Percentiles rank a stretch among this genome's conserved stretches.
Conservation (phyloP, 495 filamentous ascomycete genomes). For the Talaromyces stipitatus region DNA sequence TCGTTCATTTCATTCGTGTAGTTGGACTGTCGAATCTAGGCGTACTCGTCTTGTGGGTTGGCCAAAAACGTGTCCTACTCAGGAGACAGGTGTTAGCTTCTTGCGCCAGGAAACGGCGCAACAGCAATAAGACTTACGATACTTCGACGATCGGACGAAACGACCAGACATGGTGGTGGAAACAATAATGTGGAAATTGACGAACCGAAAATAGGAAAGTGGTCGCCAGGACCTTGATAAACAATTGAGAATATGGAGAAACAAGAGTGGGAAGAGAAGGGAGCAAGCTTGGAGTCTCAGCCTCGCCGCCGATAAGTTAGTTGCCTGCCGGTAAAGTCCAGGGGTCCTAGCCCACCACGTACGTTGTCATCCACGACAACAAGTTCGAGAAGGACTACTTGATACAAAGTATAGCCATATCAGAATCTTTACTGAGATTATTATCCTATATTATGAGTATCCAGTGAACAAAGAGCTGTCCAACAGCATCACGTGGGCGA, state of each 20-base stretch:
- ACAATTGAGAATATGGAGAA: constrained; percentile 6
- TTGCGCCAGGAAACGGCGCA: constrained; percentile 10
- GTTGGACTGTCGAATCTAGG: constrained; percentile 6
- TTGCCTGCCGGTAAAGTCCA: neutral
- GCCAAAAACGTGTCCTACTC: constrained; percentile 91
- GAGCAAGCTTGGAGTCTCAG: constrained; percentile 1
- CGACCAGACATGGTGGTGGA: constrained; percentile 71
- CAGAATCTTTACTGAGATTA: too few species aligned
- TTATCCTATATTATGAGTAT: too few species aligned
- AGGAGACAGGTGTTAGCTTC: constrained; percentile 26
- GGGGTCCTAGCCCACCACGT: neutral
- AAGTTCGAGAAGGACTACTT: too few species aligned
- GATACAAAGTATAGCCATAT: too few species aligned
- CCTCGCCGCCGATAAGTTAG: neutral
- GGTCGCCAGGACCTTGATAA: constrained; percentile 4
- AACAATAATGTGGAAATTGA: constrained; percentile 13
- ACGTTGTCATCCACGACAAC: neutral
- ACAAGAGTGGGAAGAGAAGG: constrained; percentile 6
- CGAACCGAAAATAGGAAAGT: constrained; percentile 11
- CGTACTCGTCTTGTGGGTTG: constrained; percentile 82
- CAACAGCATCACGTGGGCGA: neutral
- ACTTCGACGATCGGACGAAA: constrained; percentile 97
- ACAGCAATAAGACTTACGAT: constrained; percentile 59
- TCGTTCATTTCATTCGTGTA: constrained; percentile 8
- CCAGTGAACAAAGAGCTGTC: neutral